Evolutionary conservation across 1,284 basidiomycete genomes (phyloP), one percentile per base, ranked within the genome.

Genomic region (Fomitopsis schrenkii): DNA sequence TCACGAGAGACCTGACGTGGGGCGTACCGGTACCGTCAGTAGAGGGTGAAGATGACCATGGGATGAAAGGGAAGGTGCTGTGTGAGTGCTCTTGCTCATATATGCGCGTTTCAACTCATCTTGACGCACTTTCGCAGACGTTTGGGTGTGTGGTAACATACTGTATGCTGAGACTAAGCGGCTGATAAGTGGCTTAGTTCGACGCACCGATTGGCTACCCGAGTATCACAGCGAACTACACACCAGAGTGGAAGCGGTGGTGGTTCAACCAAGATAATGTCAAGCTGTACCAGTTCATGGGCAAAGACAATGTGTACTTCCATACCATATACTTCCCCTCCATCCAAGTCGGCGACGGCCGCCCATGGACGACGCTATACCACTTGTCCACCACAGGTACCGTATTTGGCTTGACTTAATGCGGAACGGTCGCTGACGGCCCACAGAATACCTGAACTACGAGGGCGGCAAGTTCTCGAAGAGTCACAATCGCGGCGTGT

Each of bases 391-490:
- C 95, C 6, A 98, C 97, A 62, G 95, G 94, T 94, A 61, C 66
- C 56, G 9, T 36, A 35, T 36, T 53, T 33, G 6, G 28, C 33
- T 28, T 33, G 2, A 5, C 42, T 44, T 62, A 15, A 69, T 41
- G 14, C 36, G 38, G 44, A 30, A 22, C 38, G n/a, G 30, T 26
- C 59, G 35, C 50, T 35, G 26, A 63, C 61, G 28, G 9, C 8
- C n/a, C 57, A 1, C 67, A 95, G 95, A 99, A 75, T 99, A 97
- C 74, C 82, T 99, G 62, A 98, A 98, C 73, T 99, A 99, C 75
- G 97, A 99, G 76, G 94, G 94, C 59, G 97, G 96, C 58, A 99
- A 99, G 75, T 99, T 99, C 82, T 97, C 94, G 60, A 99, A 99
- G 79, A 96, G 94, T 69, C 88, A 94, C 68, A 95, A 95, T 68